These are phyloP conservation scores for Gossypium gossypioides DNA, from an alignment of 441 rosid genomes.

Conservation along the genomic window DNA sequence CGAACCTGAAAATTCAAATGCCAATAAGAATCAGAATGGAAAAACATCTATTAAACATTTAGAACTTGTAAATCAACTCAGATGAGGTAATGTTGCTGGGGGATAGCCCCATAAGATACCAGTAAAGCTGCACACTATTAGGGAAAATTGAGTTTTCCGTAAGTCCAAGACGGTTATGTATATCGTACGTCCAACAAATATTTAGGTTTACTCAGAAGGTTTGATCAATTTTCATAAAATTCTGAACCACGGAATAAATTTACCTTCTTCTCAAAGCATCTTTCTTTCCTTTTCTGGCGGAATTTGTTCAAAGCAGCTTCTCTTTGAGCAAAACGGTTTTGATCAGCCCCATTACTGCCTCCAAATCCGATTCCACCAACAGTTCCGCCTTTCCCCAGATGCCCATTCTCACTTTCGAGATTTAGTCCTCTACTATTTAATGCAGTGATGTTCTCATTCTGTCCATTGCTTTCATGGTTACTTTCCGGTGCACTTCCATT, in stretches of 20 bases:
- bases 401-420: slow-evolving; percentile 19
- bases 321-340: slow-evolving; percentile 26
- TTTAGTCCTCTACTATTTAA: slow-evolving; percentile 22
- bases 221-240: not conserved
- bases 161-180: not conserved
- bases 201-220: not conserved
- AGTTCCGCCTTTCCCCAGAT: slow-evolving; percentile 17
- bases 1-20: slow-evolving; percentile 30
- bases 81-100: not conserved
- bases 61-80: slow-evolving; percentile 8
- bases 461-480: slow-evolving; percentile 38
- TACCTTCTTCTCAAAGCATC: slow-evolving; percentile 65
- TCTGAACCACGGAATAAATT: not conserved
- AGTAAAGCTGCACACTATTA: not conserved
- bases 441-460: slow-evolving; percentile 23
- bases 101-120: not conserved
- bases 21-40: not conserved
- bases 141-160: not conserved
- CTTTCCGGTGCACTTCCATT: slow-evolving; percentile 38
- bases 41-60: not conserved
- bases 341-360: slow-evolving; percentile 16
- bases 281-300: slow-evolving; percentile 50
- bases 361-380: slow-evolving; percentile 17
- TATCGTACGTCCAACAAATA: not conserved
- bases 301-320: slow-evolving; percentile 54